Conservation (phyloP, 1,139 yeast species). For the Scheffersomyces parashehatae region DNA sequence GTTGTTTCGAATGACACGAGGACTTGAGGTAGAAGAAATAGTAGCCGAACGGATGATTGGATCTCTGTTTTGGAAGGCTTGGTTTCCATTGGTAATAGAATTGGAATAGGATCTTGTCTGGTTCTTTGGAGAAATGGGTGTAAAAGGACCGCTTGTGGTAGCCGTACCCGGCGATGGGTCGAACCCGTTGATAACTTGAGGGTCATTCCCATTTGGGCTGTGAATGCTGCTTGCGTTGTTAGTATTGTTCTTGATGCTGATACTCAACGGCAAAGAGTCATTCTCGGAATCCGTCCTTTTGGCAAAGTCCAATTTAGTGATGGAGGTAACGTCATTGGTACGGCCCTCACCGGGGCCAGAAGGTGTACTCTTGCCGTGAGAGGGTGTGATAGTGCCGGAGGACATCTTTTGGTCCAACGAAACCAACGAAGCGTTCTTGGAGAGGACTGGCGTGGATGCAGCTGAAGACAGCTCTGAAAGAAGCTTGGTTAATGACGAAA, state of each 20-base stretch:
- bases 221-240: not conserved
- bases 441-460: conserved; percentile 24
- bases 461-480: conserved; percentile 39
- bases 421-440: conserved; percentile 25
- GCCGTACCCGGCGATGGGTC: conserved; percentile 15
- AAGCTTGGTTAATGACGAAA: conserved; percentile 45
- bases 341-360: not conserved
- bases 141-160: conserved; percentile 8
- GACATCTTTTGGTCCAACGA: conserved; percentile 17
- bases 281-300: not conserved
- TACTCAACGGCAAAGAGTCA: not conserved
- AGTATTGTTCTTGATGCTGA: conserved; percentile 1
- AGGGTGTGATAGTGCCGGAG: conserved; percentile 16
- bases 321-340: not conserved
- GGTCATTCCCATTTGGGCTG: conserved; percentile 1
- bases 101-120: conserved; percentile 18
- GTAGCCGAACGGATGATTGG: conserved; percentile 21
- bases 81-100: conserved; percentile 10
- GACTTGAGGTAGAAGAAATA: conserved; percentile 27
- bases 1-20: conserved; percentile 44
- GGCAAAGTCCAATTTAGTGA: conserved; percentile 1
- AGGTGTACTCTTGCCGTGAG: conserved; percentile 1
- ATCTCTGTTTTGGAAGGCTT: conserved; percentile 15
- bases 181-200: conserved; percentile 20
- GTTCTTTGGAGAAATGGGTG: conserved; percentile 19